Evolutionary conservation across 2,329 filamentous ascomycete species (phyloP).

Genomic region (Arthrinium puccinioides): DNA sequence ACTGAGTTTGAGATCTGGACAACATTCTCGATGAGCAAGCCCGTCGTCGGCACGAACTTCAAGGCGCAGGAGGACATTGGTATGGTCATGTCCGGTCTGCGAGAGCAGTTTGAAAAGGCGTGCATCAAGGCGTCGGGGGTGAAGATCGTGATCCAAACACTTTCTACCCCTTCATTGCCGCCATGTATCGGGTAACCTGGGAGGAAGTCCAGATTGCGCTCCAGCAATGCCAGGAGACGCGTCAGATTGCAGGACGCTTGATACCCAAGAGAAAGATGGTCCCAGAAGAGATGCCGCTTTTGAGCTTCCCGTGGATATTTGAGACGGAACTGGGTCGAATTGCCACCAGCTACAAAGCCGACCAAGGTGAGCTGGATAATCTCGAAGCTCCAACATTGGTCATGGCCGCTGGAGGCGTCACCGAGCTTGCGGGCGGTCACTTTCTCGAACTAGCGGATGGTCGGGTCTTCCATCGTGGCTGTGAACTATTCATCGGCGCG

Average conservation of each 20-base stretch:
- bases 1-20: constrained; percentile 93
- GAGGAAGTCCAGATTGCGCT: constrained; percentile 58
- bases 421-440: too few species aligned
- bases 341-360: constrained; percentile 32
- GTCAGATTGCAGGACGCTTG: constrained; percentile 26
- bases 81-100: constrained; percentile 56
- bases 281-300: constrained; percentile 62
- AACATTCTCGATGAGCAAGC: constrained; percentile 72
- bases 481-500: constrained; percentile 1
- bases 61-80: constrained; percentile 82
- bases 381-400: not conserved
- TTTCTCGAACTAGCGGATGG: constrained; percentile 1
- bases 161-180: constrained; percentile 68
- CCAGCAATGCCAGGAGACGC: constrained; percentile 29
- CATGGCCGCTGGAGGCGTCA: too few species aligned
- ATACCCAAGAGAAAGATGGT: constrained; percentile 29
- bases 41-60: constrained; percentile 67
- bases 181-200: constrained; percentile 81
- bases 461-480: constrained; percentile 1
- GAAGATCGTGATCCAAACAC: constrained; percentile 36
- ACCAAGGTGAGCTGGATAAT: too few species aligned
- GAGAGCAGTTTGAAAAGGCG: constrained; percentile 57
- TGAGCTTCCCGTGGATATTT: constrained; percentile 94
- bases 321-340: constrained; percentile 63
- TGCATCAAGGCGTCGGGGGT: constrained; percentile 61